phyloP scores from a whole-genome alignment of 2,329 filamentous ascomycete genomes.

The Remersonia thermophila region DNA sequence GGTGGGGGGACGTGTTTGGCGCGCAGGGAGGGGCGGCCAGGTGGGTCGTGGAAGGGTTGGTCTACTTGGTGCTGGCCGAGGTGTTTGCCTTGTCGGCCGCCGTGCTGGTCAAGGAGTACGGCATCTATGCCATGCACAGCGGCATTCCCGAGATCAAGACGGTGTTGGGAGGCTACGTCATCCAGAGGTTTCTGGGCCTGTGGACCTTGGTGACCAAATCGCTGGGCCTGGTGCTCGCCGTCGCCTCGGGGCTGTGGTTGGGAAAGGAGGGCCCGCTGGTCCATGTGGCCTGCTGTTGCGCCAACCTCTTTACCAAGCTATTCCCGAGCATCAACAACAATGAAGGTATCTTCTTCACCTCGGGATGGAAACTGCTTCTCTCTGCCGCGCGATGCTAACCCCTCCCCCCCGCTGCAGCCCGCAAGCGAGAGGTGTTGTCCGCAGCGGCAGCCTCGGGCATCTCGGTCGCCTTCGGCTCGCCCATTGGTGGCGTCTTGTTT shows the following conservation, averaged over 20 bases:
- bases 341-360: constrained; percentile 47
- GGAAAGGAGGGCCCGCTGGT: constrained; percentile 93
- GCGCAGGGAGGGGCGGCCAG: constrained; percentile 52
- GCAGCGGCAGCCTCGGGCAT: constrained; percentile 87
- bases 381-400: no score
- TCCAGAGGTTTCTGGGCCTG: constrained; percentile 68
- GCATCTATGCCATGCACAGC: constrained; percentile 80
- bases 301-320: constrained; percentile 84
- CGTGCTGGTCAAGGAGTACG: constrained; percentile 70
- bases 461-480: constrained; percentile 85
- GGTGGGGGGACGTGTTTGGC: constrained; percentile 68
- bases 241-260: constrained; percentile 90
- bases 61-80: constrained; percentile 78
- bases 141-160: constrained; percentile 98
- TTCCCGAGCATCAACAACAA: constrained; percentile 73
- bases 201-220: constrained; percentile 91
- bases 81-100: constrained; percentile 66
- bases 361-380: constrained; percentile 17
- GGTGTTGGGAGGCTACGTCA: constrained; percentile 85
- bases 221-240: constrained; percentile 74
- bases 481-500: constrained; percentile 89
- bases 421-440: constrained; percentile 85
- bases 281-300: constrained; percentile 93
- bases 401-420: constrained; percentile 48
- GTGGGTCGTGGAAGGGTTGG: constrained; percentile 77